Percentiles rank a stretch among this genome's conserved stretches.
Evolutionary conservation across 495 filamentous ascomycete species (phyloP).

Genomic region (Penicilliopsis zonata): DNA sequence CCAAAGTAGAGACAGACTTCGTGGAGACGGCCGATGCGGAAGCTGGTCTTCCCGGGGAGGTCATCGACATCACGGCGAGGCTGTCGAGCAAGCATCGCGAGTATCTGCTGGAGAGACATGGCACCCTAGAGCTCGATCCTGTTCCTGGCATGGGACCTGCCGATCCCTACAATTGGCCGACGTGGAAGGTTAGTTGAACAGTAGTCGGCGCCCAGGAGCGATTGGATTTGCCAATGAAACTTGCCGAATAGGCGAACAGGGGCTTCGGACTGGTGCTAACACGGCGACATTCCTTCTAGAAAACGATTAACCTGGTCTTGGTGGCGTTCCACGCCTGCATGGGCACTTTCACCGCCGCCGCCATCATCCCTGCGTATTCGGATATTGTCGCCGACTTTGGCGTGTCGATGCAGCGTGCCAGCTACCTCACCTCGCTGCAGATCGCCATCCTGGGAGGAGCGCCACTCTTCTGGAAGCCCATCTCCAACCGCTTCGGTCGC

Average conservation of each 20-base stretch:
- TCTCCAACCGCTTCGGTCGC: constrained; percentile 45
- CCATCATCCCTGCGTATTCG: constrained; percentile 40
- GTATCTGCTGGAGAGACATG: constrained; percentile 41
- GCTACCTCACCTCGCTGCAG: constrained; percentile 39
- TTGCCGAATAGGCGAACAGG: neutral
- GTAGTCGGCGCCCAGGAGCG: too few species aligned
- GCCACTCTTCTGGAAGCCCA: constrained; percentile 41
- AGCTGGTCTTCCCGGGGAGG: neutral
- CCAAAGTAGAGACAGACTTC: constrained; percentile 1
- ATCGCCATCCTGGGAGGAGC: constrained; percentile 37
- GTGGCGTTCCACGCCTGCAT: constrained; percentile 45
- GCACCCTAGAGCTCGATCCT: constrained; percentile 41
- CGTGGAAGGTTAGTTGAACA: constrained; percentile 41
- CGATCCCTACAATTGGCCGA: constrained; percentile 47
- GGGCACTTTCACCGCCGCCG: constrained; percentile 42
- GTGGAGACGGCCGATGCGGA: neutral
- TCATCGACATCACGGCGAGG: neutral
- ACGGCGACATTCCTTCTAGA: constrained; percentile 26
- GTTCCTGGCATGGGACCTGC: constrained; percentile 34
- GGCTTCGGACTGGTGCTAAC: neutral
- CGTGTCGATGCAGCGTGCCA: constrained; percentile 25
- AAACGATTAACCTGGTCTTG: constrained; percentile 39
- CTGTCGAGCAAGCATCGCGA: constrained; percentile 22
- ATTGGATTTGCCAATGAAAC: too few species aligned
- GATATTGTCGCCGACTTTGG: constrained; percentile 29